Conservation (phyloP, 208 protist genomes). For the Trichomonas gallinae region DNA sequence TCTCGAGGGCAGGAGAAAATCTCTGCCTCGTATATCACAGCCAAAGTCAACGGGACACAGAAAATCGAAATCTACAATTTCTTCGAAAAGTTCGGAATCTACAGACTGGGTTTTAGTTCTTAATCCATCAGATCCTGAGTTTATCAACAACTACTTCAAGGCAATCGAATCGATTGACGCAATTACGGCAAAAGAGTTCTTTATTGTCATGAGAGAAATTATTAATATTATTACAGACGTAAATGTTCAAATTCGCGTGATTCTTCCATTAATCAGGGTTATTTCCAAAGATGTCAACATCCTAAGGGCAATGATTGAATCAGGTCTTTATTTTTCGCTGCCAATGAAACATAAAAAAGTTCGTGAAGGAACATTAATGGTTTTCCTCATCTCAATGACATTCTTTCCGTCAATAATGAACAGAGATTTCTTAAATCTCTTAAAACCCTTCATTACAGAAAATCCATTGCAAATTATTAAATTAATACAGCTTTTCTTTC, state of each 20-base stretch:
- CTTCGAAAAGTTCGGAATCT: not conserved
- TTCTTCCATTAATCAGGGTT: not conserved
- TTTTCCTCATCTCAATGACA: not conserved
- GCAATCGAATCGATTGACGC: not conserved
- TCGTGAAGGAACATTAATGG: not conserved
- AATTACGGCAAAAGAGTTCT: not conserved
- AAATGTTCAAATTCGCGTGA: not conserved
- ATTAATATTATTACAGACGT: not conserved
- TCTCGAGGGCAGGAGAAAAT: not conserved
- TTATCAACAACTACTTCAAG: not conserved
- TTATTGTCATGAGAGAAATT: not conserved
- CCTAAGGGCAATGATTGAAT: not conserved
- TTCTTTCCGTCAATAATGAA: not conserved
- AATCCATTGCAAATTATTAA: not conserved
- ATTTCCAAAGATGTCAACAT: not conserved
- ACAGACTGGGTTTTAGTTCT: not conserved
- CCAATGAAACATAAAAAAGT: not conserved
- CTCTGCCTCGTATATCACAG: not conserved
- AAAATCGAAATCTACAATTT: not conserved
- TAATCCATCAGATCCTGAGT: not conserved
- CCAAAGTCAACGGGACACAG: not conserved
- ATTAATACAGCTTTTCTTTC: not conserved
- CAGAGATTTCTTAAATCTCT: not conserved
- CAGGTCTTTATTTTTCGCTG: not conserved
- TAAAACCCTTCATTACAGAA: not conserved